A percentile compares a stretch with the other conserved stretches of the same genome.
Evolutionary conservation across 257 asterid species (phyloP).

Genomic region (Solanum megistacrolobum): DNA sequence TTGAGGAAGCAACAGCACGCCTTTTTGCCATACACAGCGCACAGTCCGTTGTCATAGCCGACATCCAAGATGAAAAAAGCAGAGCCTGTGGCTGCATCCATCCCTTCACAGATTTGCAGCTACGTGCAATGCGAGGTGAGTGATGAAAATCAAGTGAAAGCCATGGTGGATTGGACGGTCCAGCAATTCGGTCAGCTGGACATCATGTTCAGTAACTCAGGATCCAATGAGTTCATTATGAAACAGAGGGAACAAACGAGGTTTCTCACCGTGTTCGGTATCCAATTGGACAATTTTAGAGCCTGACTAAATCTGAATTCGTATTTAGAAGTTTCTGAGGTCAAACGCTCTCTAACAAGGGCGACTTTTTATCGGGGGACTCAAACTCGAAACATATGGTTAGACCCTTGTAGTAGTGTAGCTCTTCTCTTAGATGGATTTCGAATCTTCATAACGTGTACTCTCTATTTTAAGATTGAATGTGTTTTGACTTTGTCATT

Average conservation of each 20-base stretch:
- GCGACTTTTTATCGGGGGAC: no score
- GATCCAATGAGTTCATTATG: neutral
- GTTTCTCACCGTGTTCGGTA: no score
- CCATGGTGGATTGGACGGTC: slow-evolving; percentile 24
- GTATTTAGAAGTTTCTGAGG: no score
- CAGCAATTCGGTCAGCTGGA: slow-evolving; percentile 23
- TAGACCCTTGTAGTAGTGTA: no score
- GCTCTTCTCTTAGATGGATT: no score
- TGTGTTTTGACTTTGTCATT: neutral
- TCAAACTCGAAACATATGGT: no score
- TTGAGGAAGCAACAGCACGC: slow-evolving; percentile 29
- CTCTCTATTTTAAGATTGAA: no score
- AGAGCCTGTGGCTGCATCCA: slow-evolving; percentile 25
- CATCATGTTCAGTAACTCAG: slow-evolving; percentile 42
- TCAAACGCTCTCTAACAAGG: no score
- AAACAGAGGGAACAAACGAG: neutral
- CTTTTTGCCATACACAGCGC: slow-evolving; percentile 33
- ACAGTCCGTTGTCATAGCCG: slow-evolving; percentile 34
- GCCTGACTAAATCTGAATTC: no score
- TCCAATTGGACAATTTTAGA: no score
- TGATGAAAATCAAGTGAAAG: slow-evolving; percentile 36
- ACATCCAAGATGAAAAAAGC: slow-evolving; percentile 31
- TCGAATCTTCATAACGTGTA: no score
- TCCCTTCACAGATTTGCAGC: slow-evolving; percentile 21
- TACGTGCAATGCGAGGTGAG: slow-evolving; percentile 31